Conservation (phyloP, 371 early-diverging fungal genomes). For the Mortierella sp. region DNA sequence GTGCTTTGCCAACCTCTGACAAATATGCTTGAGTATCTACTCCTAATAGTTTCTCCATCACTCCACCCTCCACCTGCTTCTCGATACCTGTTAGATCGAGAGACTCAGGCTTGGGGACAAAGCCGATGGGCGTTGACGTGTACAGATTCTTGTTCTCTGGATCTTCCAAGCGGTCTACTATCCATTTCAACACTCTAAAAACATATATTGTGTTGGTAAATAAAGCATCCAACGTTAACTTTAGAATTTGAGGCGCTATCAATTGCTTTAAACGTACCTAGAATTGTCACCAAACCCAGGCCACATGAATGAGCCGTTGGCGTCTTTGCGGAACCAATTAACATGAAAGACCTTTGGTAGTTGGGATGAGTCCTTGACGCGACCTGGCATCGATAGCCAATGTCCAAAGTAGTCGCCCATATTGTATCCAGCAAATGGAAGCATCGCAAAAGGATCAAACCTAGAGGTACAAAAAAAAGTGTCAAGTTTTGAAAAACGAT, state of each 20-base stretch:
- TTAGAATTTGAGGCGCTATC: background rate
- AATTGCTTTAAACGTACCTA: conserved; percentile 21
- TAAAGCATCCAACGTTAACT: background rate
- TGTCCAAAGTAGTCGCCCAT: conserved; percentile 62
- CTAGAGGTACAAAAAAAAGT: conserved; percentile 6
- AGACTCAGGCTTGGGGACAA: conserved; percentile 51
- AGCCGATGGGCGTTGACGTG: conserved; percentile 60
- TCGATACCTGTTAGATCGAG: conserved; percentile 58
- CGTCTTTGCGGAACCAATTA: conserved; percentile 62
- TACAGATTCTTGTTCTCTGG: conserved; percentile 49
- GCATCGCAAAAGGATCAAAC: conserved; percentile 63
- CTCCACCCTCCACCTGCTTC: conserved; percentile 42
- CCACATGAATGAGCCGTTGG: conserved; percentile 58
- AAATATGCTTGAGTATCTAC: conserved; percentile 53
- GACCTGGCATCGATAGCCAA: conserved; percentile 57
- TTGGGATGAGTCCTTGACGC: conserved; percentile 49
- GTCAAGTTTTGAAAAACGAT: background rate
- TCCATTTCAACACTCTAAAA: conserved; percentile 61
- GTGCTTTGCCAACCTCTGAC: conserved; percentile 56
- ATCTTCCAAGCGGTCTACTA: conserved; percentile 58
- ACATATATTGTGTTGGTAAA: background rate
- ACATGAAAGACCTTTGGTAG: conserved; percentile 63
- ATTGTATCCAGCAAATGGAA: conserved; percentile 62
- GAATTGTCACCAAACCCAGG: conserved; percentile 61
- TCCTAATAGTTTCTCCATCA: conserved; percentile 55